Evolutionary conservation across 192 early-diverging fungal genomes (phyloP), one percentile per base, ranked within the genome.

Genomic region (Podila clonocystis): DNA sequence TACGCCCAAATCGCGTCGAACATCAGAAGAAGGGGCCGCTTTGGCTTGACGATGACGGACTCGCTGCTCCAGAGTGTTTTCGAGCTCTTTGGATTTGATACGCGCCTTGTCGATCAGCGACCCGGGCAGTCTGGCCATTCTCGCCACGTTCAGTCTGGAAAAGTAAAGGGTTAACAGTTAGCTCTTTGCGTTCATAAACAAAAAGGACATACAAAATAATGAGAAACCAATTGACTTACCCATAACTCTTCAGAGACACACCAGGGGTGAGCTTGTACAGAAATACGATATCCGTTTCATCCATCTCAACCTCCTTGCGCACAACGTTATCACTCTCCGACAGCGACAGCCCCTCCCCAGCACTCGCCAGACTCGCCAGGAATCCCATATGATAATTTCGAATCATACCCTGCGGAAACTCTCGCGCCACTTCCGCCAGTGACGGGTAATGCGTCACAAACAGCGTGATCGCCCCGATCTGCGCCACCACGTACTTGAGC

Each of bases 361-460:
- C 63, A 31, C 58, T 52, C 11, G 73, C 68, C 34, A 36, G 34
- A 11, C 79, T 65, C 24, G 86, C 88, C 48, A 90, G 69, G 55
- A 85, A 91, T 19, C 83, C 85, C 88, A 91, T 91, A 62, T 86
- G 85, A 19, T 63, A 78, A 48, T 85, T 89, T 33, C 63, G 33
- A 3, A 76, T 59, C 22, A 82, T 61, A 1, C 65, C 63, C 3
- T 65, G 60, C 2, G 84, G 70, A 30, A 75, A 85, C 58, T 83
- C 62, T 1, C 70, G 59, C 3, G 74, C 87, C 13, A 88, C 62
- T n/a, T 73, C 66, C 0, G 86, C 87, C 9, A 96, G 73, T 5
- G 90, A 89, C 17, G 94, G 91, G 68, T 92, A 95, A 78, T 96
- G 95, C 0, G 95, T 95, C 22, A 94, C 93, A 85, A 96, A 96